Base-by-base conservation (phyloP, 1,284 basidiomycete genomes). In the Abortiporus biennis region DNA sequence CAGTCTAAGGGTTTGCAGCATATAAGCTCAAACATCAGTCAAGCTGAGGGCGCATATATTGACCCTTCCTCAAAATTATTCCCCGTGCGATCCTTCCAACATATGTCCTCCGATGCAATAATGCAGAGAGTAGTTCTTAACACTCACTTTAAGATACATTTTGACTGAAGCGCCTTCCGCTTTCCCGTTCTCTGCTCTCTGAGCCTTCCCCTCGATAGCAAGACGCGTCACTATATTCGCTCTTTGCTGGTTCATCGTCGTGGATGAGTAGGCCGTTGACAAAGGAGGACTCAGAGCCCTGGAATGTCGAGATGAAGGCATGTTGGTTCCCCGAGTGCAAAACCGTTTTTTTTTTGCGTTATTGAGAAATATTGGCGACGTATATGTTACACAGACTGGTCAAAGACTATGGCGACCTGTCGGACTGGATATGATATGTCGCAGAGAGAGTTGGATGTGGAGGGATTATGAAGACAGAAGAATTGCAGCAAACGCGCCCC, bases 131-230 rank as follows among this genome's bases (percentile, higher is more conserved):
- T n/a, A n/a, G n/a, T n/a, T n/a, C n/a, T n/a, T n/a, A n/a, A n/a
- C n/a, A n/a, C n/a, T n/a, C n/a, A 84, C 85, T 68, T 85, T 88
- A 51, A 89, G 67, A 62, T 83, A 88, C 68, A 88, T 78, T 54
- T 71, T 78, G 39, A 88, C 73, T 16, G 73, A 64, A 25, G 75
- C 82, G 33, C 78, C 80, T 54, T 85, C 80, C 33, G 73, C 63
- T 2, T 71, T 74, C 35, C 77, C 78, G 54, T 85, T 80, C 33
- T 73, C 62, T 2, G 71, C 74, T 44, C 74, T 72, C 58, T 76
- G 81, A 21, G 78, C 78, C 58, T 77, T 80, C 27, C 85, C 85
- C 54, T 86, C 82, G 39, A 88, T 75, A 9, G 76, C 78, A 23
- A 87, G 71, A 46, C 82, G 80, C 44, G 82, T 80, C 3, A 87